phyloP scores from a whole-genome alignment of 305 asterid species.

The Salvia sclarea region DNA sequence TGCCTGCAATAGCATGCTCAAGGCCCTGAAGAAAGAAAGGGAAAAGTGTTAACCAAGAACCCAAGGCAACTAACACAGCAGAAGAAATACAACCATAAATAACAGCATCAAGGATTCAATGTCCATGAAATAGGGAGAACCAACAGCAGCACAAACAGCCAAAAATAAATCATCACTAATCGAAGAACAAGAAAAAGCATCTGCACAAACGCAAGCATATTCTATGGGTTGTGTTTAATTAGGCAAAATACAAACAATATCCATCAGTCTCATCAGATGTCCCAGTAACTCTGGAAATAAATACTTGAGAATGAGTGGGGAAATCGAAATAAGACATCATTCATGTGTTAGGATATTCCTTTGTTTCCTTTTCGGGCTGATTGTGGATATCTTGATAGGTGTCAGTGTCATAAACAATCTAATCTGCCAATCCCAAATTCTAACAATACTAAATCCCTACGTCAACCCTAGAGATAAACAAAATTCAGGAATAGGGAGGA shows the following conservation, averaged over 20 bases:
- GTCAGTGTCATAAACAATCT: neutral
- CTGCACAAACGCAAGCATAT: neutral
- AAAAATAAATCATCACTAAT: neutral
- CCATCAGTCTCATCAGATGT: neutral
- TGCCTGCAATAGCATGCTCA: constrained; percentile 99
- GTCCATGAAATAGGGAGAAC: neutral
- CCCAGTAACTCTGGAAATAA: too few species aligned
- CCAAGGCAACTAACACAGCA: constrained; percentile 22
- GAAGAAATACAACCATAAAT: neutral
- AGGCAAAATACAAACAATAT: neutral
- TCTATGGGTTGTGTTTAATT: neutral
- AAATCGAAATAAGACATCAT: neutral
- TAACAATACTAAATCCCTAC: neutral
- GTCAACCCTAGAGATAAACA: neutral
- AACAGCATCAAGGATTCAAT: neutral
- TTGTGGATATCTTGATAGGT: neutral
- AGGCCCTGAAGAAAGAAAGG: constrained; percentile 59
- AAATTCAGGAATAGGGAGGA: neutral
- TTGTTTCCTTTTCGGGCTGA: neutral
- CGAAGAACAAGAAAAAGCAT: neutral
- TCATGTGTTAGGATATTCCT: neutral
- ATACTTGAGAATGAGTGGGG: neutral
- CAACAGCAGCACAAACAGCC: neutral
- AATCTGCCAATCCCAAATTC: neutral
- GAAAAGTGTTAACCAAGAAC: constrained; percentile 29